Evolutionary conservation across 306 rosid species (phyloP), one percentile per base, ranked within the genome.

Genomic region (Vicia sativa): DNA sequence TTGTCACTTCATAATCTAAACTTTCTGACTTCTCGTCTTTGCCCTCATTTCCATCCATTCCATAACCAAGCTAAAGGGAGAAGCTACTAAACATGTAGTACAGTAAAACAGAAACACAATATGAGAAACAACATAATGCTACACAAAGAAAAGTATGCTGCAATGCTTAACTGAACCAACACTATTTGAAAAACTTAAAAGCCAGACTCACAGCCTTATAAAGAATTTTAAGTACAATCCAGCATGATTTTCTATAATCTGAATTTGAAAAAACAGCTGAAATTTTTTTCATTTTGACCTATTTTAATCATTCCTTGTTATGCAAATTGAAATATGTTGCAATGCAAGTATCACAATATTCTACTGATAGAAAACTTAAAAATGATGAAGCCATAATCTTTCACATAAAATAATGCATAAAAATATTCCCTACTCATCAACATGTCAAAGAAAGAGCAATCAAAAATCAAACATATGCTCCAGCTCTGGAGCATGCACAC

Each of bases 71-170:
- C 25, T 23, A 34, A 57, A 46, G 23, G 12, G 12, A 39, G 23
- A 42, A 39, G 31, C 34, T 60, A 41, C 12, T 37, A 28, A 7
- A 11, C 53, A 15, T 46, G 53, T 7, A 29, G 45, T 39, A 34
- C 13, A 61, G 16, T 50, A 62, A 68, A 61, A 68, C 11, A n/a
- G 50, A 59, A 59, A 11, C 29, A 60, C 38, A 38, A 26, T 9
- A 53, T 28, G 15, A 41, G 35, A 25, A 60, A 59, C 45, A 21
- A 10, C 8, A 58, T 13, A 31, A 42, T 29, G 50, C 64, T 25
- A 71, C 42, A 72, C 52, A 72, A 5, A 68, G 67, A 72, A 62
- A 66, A 70, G 54, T 16, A 21, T 43, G 54, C 55, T 14, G 19
- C 58, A 18, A 61, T 45, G 31, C 44, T 44, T 43, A 23, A 76